These are phyloP conservation scores for Lobosporangium transversale DNA, from an alignment of 192 early-diverging fungal species.

Conservation along the genomic window DNA sequence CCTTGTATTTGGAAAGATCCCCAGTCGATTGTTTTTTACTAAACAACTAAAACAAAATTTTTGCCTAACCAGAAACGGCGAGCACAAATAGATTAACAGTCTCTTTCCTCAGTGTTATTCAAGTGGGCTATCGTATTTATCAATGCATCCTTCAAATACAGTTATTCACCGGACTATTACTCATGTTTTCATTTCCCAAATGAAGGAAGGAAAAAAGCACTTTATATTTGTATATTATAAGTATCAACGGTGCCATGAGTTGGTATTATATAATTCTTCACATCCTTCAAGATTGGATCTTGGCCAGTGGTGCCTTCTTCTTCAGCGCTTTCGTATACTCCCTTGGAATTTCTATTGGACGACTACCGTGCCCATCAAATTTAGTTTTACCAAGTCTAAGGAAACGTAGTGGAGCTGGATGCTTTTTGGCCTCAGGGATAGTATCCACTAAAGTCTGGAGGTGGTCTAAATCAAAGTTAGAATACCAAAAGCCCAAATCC, in stretches of 20 bases:
- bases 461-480: not conserved
- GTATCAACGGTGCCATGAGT: not conserved
- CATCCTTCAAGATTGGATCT: not conserved
- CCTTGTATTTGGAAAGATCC: no score
- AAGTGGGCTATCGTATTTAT: not conserved
- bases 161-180: no score
- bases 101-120: not conserved
- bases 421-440: not conserved
- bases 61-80: no score
- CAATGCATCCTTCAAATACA: no score
- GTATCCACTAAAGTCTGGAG: not conserved
- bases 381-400: not conserved
- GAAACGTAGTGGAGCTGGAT: not conserved
- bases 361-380: not conserved
- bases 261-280: not conserved
- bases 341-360: not conserved
- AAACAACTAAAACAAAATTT: not conserved
- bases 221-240: no score
- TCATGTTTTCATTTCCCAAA: no score
- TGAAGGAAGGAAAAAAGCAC: no score
- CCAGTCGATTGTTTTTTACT: no score
- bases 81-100: not conserved
- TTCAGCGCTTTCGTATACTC: not conserved
- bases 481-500: not conserved
- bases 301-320: not conserved